A percentile compares a stretch with the other conserved stretches of the same genome.
Evolutionary conservation across 83 land plant species (phyloP).

Genomic region (Isoetes engelmannii): DNA sequence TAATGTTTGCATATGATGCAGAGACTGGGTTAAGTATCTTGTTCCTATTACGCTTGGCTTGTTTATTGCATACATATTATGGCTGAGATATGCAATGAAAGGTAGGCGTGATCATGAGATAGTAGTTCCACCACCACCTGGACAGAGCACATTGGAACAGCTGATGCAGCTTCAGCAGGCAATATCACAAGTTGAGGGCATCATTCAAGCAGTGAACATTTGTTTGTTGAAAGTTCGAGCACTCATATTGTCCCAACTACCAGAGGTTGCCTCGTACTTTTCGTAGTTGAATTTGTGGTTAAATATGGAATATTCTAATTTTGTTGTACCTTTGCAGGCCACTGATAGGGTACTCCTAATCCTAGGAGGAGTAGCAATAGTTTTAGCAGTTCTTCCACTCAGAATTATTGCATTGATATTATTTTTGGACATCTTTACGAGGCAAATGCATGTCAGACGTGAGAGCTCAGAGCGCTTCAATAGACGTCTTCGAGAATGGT

Average conservation of each 20-base stretch:
- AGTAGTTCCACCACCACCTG: conserved; percentile 45
- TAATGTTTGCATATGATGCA: conserved; percentile 17
- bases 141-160: conserved; percentile 63
- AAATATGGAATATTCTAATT: not conserved
- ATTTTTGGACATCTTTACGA: conserved; percentile 52
- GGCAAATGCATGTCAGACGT: conserved; percentile 53
- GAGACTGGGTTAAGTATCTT: conserved; percentile 52
- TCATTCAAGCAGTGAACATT: conserved; percentile 62
- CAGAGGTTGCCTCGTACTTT: conserved; percentile 46
- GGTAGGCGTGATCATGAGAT: conserved; percentile 44
- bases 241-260: conserved; percentile 52
- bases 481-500: conserved; percentile 69
- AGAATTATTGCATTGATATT: conserved; percentile 29
- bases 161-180: conserved; percentile 61
- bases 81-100: conserved; percentile 35
- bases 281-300: not conserved
- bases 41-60: conserved; percentile 37
- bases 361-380: conserved; percentile 36
- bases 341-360: conserved; percentile 43
- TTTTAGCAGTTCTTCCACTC: conserved; percentile 45
- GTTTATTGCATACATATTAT: conserved; percentile 49
- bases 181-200: conserved; percentile 45
- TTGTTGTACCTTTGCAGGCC: conserved; percentile 38
- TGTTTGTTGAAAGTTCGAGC: conserved; percentile 67
- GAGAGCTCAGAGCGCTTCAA: conserved; percentile 44